Evolutionary conservation across 306 rosid species (phyloP).

Genomic region (Pueraria montana): DNA sequence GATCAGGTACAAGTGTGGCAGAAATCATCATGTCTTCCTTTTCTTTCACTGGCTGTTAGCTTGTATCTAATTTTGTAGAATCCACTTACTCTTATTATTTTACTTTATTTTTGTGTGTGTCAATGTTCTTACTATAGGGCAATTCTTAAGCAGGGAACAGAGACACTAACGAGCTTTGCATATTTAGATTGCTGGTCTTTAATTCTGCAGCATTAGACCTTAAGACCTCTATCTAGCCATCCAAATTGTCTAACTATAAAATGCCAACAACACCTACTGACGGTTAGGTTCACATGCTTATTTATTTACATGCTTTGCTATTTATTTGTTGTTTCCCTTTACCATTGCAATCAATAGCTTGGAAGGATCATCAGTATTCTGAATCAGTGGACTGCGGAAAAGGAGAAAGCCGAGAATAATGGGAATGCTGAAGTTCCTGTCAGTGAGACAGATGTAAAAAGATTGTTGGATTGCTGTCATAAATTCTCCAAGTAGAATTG

Average conservation of each 20-base stretch:
- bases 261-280: neutral
- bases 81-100: neutral
- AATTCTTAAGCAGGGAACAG: neutral
- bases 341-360: constrained; percentile 61
- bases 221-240: constrained; percentile 16
- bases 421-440: constrained; percentile 41
- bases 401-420: constrained; percentile 49
- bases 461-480: constrained; percentile 73
- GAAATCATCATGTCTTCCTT: neutral
- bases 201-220: neutral
- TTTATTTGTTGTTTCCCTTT: constrained; percentile 59
- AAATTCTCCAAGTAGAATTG: constrained; percentile 62
- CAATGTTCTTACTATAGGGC: neutral
- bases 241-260: neutral
- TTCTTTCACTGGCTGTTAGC: neutral
- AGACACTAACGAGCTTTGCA: neutral
- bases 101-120: constrained; percentile 6
- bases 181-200: constrained; percentile 8
- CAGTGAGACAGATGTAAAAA: constrained; percentile 52
- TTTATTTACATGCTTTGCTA: constrained; percentile 1
- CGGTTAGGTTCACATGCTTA: constrained; percentile 16
- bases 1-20: neutral
- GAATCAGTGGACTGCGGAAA: constrained; percentile 72
- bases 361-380: constrained; percentile 73
- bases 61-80: neutral